Conservation (phyloP, 148 eudicot genomes). For the Talinum fruticosum region DNA sequence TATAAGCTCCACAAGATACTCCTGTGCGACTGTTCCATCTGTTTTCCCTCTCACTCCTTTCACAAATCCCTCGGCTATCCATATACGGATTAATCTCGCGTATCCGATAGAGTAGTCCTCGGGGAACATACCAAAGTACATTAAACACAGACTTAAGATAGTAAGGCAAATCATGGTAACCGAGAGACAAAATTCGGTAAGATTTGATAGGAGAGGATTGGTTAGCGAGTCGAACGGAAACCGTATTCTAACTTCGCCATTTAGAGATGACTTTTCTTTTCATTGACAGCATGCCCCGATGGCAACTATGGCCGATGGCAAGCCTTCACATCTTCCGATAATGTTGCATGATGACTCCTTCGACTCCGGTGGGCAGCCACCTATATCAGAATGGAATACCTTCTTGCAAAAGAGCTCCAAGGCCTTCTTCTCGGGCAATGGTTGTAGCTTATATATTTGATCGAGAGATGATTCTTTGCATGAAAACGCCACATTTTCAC, state of each 20-base stretch:
- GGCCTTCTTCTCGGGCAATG: not conserved
- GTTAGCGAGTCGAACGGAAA: not conserved
- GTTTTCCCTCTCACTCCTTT: conserved; percentile 3
- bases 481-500: not conserved
- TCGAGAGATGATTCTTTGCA: conserved; percentile 9
- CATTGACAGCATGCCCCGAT: conserved; percentile 12
- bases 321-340: conserved; percentile 13
- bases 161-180: conserved; percentile 17
- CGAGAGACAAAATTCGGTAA: conserved; percentile 3
- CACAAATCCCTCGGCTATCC: conserved; percentile 25
- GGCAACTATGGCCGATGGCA: conserved; percentile 19
- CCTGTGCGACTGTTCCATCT: conserved; percentile 12
- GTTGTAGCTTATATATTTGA: conserved; percentile 3
- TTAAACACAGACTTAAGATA: conserved; percentile 14
- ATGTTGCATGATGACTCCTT: not conserved
- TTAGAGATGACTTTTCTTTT: not conserved
- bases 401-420: conserved; percentile 6
- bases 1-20: conserved; percentile 7
- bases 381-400: not conserved
- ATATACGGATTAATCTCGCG: conserved; percentile 6
- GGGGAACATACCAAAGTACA: conserved; percentile 23
- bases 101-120: conserved; percentile 16
- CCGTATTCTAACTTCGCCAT: conserved; percentile 9
- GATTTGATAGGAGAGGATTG: conserved; percentile 13
- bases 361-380: conserved; percentile 9